phyloP scores from a whole-genome alignment of 2,329 filamentous ascomycete species.

The Aspergillus amoenus region DNA sequence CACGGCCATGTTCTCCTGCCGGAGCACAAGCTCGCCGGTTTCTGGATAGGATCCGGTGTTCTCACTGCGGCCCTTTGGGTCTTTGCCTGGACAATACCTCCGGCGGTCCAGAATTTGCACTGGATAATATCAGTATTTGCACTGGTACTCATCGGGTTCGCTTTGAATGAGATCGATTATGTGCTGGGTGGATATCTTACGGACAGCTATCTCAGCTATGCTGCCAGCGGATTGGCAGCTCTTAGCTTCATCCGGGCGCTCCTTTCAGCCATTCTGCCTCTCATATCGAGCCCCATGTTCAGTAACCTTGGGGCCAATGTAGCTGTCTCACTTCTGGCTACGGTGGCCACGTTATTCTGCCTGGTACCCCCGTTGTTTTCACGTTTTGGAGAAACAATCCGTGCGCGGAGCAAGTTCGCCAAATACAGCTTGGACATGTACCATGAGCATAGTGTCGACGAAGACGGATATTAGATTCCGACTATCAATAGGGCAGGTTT shows the following conservation, averaged over 20 bases:
- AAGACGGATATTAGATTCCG: slow-evolving; percentile 20
- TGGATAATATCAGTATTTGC: slow-evolving; percentile 42
- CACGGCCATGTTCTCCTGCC: slow-evolving; percentile 30
- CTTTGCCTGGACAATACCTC: slow-evolving; percentile 50
- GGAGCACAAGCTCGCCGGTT: slow-evolving; percentile 51
- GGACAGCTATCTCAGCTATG: slow-evolving; percentile 46
- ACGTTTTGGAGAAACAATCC: slow-evolving; percentile 32
- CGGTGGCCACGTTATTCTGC: slow-evolving; percentile 41
- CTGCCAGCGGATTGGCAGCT: slow-evolving; percentile 44
- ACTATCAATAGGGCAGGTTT: not conserved
- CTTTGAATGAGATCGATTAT: slow-evolving; percentile 46
- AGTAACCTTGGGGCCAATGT: slow-evolving; percentile 35
- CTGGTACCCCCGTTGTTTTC: slow-evolving; percentile 33
- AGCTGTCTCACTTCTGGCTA: slow-evolving; percentile 39
- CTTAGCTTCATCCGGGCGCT: slow-evolving; percentile 40
- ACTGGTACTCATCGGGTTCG: slow-evolving; percentile 46
- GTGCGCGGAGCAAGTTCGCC: slow-evolving; percentile 36
- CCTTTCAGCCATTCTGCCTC: slow-evolving; percentile 38
- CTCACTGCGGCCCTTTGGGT: slow-evolving; percentile 47
- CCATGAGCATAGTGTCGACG: slow-evolving; percentile 26
- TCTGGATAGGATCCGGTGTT: slow-evolving; percentile 45
- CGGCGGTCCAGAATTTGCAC: slow-evolving; percentile 29
- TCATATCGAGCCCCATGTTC: slow-evolving; percentile 44
- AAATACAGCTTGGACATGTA: slow-evolving; percentile 30
- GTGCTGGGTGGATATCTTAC: slow-evolving; percentile 44